phyloP scores from a whole-genome alignment of 2,329 filamentous ascomycete genomes.

The Aspergillus amoenus region DNA sequence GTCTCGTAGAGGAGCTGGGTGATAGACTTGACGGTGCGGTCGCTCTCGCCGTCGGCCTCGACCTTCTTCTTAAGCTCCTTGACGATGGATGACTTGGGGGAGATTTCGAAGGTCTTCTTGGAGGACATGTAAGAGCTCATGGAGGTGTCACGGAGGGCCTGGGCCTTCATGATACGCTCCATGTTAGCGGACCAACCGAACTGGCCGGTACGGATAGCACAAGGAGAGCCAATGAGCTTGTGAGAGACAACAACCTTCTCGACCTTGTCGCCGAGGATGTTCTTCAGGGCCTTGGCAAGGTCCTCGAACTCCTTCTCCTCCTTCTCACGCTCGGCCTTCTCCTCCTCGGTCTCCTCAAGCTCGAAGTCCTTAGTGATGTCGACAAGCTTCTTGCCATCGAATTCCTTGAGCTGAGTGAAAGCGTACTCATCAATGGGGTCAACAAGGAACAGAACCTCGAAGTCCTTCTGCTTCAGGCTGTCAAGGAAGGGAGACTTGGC shows the following conservation, averaged over 20 bases:
- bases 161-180: constrained; percentile 99
- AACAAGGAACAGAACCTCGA: constrained; percentile 98
- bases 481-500: constrained; percentile 98
- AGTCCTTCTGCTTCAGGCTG: constrained; percentile 97
- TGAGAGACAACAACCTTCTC: constrained; percentile 99
- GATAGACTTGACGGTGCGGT: constrained; percentile 98
- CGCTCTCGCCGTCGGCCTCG: constrained; percentile 93
- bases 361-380: constrained; percentile 99
- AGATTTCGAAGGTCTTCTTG: constrained; percentile 99
- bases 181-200: constrained; percentile 99
- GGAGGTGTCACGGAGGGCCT: constrained; percentile 98
- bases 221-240: constrained; percentile 92
- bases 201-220: constrained; percentile 98
- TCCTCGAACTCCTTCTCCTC: constrained; percentile 98
- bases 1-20: constrained; percentile 99
- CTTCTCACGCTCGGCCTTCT: constrained; percentile 92
- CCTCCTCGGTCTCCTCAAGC: constrained; percentile 98
- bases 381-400: constrained; percentile 99
- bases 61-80: constrained; percentile 99
- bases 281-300: constrained; percentile 97
- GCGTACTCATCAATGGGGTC: constrained; percentile 99
- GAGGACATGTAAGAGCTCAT: constrained; percentile 99
- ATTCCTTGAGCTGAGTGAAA: constrained; percentile 99
- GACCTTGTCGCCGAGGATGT: constrained; percentile 97
- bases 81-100: constrained; percentile 96